These are phyloP conservation scores for Tolypocladium paradoxum DNA, from an alignment of 2,329 filamentous ascomycete species.

Conservation along the genomic window DNA sequence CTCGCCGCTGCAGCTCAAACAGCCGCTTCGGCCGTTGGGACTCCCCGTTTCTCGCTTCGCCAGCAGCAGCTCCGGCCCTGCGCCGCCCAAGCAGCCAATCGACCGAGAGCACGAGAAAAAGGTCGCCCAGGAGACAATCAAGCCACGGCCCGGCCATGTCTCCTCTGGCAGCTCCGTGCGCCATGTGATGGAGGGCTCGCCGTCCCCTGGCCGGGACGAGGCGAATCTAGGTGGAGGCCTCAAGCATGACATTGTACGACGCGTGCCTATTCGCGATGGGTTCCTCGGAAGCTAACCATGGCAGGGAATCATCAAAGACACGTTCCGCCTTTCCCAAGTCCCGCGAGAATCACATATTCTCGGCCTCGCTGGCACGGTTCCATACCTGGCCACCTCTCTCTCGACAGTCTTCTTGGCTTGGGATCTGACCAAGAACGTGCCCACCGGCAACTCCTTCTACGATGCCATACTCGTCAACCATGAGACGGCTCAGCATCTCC, in stretches of 20 bases:
- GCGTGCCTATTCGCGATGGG: not conserved
- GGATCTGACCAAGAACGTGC: conserved; percentile 61
- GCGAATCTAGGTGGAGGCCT: conserved; percentile 23
- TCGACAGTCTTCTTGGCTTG: conserved; percentile 75
- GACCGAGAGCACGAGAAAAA: conserved; percentile 47
- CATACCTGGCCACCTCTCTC: conserved; percentile 76
- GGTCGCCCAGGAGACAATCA: conserved; percentile 42
- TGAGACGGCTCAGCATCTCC: conserved; percentile 59
- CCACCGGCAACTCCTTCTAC: conserved; percentile 46
- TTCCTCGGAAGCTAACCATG: not conserved
- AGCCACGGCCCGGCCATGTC: conserved; percentile 49
- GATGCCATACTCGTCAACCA: conserved; percentile 49
- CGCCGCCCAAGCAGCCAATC: conserved; percentile 22
- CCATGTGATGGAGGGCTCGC: conserved; percentile 31
- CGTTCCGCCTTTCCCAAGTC: conserved; percentile 53
- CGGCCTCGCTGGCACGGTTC: conserved; percentile 68
- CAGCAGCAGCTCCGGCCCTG: conserved; percentile 12
- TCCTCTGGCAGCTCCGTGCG: conserved; percentile 45
- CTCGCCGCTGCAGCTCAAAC: conserved; percentile 1
- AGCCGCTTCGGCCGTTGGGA: not conserved
- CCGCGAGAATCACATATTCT: conserved; percentile 58
- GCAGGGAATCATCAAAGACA: conserved; percentile 56
- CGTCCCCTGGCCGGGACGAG: conserved; percentile 13
- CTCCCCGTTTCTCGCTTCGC: conserved; percentile 8
- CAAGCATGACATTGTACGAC: conserved; percentile 45